Percentiles rank a stretch among this genome's conserved stretches.
These are phyloP conservation scores for Chrysanthemum lavandulifolium DNA, from an alignment of 129 eudicot species.

Conservation along the genomic window DNA sequence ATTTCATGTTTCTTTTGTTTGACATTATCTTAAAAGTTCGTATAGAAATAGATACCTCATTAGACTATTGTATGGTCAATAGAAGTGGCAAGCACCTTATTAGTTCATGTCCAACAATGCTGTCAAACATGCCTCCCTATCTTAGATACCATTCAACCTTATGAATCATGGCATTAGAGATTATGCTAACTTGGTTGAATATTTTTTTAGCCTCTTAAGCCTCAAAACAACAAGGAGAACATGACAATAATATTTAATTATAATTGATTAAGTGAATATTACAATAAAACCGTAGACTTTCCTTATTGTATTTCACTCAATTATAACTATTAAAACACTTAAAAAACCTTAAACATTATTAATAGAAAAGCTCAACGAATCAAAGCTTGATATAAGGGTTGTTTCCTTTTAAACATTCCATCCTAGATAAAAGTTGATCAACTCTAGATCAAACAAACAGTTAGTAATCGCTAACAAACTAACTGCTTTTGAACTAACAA, in stretches of 20 bases:
- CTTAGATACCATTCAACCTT: slow-evolving; percentile 33
- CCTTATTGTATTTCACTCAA: too few species aligned
- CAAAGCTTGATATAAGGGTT: neutral
- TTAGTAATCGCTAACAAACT: neutral
- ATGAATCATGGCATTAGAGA: slow-evolving; percentile 4
- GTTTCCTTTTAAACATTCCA: neutral
- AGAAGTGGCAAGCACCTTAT: slow-evolving; percentile 21
- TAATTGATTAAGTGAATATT: neutral
- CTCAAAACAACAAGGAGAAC: slow-evolving; percentile 35
- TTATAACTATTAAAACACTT: neutral
- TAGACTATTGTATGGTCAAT: slow-evolving; percentile 17
- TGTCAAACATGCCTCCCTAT: slow-evolving; percentile 21
- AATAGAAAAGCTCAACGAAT: neutral
- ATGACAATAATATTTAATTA: slow-evolving; percentile 12
- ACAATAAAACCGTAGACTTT: neutral
- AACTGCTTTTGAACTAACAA: neutral
- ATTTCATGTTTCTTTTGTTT: slow-evolving; percentile 5
- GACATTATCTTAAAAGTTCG: slow-evolving; percentile 13
- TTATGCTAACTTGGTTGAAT: slow-evolving; percentile 19
- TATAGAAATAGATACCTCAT: slow-evolving; percentile 11
- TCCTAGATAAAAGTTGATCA: neutral
- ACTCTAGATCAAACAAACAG: neutral
- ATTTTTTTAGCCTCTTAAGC: slow-evolving; percentile 27
- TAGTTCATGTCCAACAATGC: slow-evolving; percentile 21
- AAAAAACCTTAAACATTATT: neutral